phyloP scores from a whole-genome alignment of 2,329 filamentous ascomycete genomes.

The Alternaria sp. region DNA sequence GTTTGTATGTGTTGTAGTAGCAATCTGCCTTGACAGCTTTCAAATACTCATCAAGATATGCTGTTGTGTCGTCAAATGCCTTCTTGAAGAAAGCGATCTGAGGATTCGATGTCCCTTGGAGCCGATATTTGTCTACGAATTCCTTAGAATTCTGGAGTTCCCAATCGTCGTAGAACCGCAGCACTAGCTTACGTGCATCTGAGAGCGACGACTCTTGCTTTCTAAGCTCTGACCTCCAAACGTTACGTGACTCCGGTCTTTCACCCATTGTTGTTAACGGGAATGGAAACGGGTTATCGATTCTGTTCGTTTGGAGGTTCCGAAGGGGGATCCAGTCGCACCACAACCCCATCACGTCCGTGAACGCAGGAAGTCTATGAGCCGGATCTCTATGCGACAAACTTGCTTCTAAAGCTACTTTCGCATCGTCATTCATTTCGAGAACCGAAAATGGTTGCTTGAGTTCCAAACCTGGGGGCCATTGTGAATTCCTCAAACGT shows the following conservation, averaged over 20 bases:
- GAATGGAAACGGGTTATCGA: background rate
- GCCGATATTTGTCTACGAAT: background rate
- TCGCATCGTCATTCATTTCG: background rate
- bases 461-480: background rate
- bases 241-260: background rate
- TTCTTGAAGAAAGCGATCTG: background rate
- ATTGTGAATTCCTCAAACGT: too few species aligned
- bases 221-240: background rate
- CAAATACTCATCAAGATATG: background rate
- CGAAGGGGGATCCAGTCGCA: background rate
- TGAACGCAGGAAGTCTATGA: background rate
- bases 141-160: rapidly evolving
- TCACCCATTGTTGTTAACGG: background rate
- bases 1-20: too few species aligned
- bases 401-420: background rate
- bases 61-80: background rate
- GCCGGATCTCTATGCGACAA: rapidly evolving
- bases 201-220: background rate
- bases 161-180: background rate
- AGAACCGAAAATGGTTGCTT: background rate
- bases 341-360: background rate
- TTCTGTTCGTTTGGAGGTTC: rapidly evolving
- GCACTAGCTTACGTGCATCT: background rate
- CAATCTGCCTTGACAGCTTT: too few species aligned
- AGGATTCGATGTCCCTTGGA: rapidly evolving